These are phyloP conservation scores for slime mould (Dictyostelium discoideum) DNA, from an alignment of 78 protist genomes.

Conservation along the genomic window DNA sequence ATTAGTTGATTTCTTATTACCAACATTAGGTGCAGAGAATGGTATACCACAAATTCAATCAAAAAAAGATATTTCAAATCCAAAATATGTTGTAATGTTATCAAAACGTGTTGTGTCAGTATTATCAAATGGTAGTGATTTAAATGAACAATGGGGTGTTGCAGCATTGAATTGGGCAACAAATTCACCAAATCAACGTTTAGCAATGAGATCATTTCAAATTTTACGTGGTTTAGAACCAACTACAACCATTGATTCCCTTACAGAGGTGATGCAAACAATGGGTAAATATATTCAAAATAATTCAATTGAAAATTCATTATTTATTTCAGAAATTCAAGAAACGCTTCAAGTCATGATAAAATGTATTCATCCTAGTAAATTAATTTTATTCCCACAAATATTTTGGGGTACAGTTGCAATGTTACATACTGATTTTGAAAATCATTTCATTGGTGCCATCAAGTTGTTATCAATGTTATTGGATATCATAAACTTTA, in stretches of 20 bases:
- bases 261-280: constrained; percentile 50
- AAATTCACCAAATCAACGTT: constrained; percentile 39
- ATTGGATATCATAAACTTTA: constrained; percentile 47
- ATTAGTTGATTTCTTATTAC: constrained; percentile 52
- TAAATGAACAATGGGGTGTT: constrained; percentile 64
- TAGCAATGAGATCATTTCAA: constrained; percentile 54
- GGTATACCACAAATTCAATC: constrained; percentile 2
- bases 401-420: constrained; percentile 73
- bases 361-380: constrained; percentile 56
- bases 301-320: not conserved
- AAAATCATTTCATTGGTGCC: constrained; percentile 42
- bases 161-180: constrained; percentile 68
- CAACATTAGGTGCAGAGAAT: constrained; percentile 13
- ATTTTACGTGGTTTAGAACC: constrained; percentile 71
- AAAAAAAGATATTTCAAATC: constrained; percentile 63
- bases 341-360: constrained; percentile 55
- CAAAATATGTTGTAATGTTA: constrained; percentile 66
- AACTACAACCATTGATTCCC: constrained; percentile 57
- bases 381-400: constrained; percentile 66
- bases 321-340: constrained; percentile 50
- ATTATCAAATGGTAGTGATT: constrained; percentile 17
- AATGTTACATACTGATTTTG: constrained; percentile 53
- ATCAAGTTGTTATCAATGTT: constrained; percentile 47
- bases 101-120: constrained; percentile 54
- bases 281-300: constrained; percentile 45